These are phyloP conservation scores for Aspergillus sp. DNA, from an alignment of 2,329 filamentous ascomycete genomes.

Conservation along the genomic window DNA sequence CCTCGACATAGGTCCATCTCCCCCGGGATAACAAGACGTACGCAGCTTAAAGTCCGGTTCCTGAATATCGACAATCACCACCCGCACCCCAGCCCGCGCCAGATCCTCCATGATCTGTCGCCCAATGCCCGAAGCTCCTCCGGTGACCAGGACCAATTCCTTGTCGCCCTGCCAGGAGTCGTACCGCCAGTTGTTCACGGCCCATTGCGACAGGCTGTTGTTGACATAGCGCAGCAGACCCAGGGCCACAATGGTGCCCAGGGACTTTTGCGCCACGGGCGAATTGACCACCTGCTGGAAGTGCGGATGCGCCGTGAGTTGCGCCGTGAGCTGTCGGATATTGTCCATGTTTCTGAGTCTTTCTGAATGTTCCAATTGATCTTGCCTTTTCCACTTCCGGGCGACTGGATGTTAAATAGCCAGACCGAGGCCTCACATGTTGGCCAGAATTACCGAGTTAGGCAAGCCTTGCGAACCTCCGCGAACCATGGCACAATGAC, in stretches of 20 bases:
- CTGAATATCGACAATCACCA: slow-evolving; percentile 32
- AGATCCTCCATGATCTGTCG: slow-evolving; percentile 29
- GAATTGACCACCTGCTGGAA: slow-evolving; percentile 17
- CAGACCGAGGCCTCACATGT: slow-evolving; percentile 1
- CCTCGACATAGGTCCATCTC: too few relatives aligned
- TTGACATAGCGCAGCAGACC: slow-evolving; percentile 22
- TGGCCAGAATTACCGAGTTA: background rate
- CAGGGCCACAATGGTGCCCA: slow-evolving; percentile 16
- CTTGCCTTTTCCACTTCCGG: too few relatives aligned
- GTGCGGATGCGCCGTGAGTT: slow-evolving; percentile 13
- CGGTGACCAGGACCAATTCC: slow-evolving; percentile 31
- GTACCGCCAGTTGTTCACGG: slow-evolving; percentile 24
- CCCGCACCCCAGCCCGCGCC: slow-evolving; percentile 19
- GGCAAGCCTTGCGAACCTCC: slow-evolving; percentile 3
- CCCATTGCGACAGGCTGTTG: slow-evolving; percentile 19
- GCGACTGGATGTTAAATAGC: background rate
- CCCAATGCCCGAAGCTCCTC: slow-evolving; percentile 33
- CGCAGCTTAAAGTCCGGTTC: slow-evolving; percentile 25
- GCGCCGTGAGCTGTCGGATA: background rate
- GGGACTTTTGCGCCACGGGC: slow-evolving; percentile 21
- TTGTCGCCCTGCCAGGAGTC: slow-evolving; percentile 17
- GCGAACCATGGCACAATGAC: too few relatives aligned
- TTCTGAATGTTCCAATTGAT: slow-evolving; percentile 4
- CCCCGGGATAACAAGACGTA: slow-evolving; percentile 4
- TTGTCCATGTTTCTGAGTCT: background rate